phyloP scores from a whole-genome alignment of 179 eudicot genomes.

The Patellifolia procumbens region DNA sequence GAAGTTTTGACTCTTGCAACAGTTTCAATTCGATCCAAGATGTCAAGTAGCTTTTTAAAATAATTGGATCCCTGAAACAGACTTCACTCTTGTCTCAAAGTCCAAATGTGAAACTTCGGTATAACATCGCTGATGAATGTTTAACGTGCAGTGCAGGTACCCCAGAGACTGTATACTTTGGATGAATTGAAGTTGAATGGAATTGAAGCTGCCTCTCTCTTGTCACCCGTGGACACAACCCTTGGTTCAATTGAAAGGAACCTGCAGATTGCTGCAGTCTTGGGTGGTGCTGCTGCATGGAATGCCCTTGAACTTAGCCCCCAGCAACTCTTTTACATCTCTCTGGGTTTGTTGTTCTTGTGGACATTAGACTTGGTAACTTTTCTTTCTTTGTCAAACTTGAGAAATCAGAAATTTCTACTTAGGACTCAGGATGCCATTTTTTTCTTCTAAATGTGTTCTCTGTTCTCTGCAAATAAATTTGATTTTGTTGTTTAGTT shows the following conservation, averaged over 20 bases:
- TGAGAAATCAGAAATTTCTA: neutral
- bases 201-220: constrained; percentile 70
- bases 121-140: constrained; percentile 20
- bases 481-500: neutral
- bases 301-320: constrained; percentile 55
- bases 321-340: constrained; percentile 60
- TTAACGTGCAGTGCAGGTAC: constrained; percentile 62
- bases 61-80: neutral
- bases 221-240: constrained; percentile 85
- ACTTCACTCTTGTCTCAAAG: neutral
- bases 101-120: neutral
- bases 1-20: neutral
- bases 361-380: constrained; percentile 80
- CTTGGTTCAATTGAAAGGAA: constrained; percentile 80
- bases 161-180: constrained; percentile 85
- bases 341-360: constrained; percentile 66
- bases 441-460: neutral
- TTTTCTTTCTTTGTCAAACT: constrained; percentile 1
- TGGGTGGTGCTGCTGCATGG: constrained; percentile 82
- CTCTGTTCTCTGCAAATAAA: neutral
- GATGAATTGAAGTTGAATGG: constrained; percentile 94
- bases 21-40: neutral
- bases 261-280: constrained; percentile 68
- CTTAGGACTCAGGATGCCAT: neutral
- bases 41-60: neutral